Evolutionary conservation across 208 protist genomes (phyloP), one percentile per base, ranked within the genome.

Genomic region (Crithidia thermophila): DNA sequence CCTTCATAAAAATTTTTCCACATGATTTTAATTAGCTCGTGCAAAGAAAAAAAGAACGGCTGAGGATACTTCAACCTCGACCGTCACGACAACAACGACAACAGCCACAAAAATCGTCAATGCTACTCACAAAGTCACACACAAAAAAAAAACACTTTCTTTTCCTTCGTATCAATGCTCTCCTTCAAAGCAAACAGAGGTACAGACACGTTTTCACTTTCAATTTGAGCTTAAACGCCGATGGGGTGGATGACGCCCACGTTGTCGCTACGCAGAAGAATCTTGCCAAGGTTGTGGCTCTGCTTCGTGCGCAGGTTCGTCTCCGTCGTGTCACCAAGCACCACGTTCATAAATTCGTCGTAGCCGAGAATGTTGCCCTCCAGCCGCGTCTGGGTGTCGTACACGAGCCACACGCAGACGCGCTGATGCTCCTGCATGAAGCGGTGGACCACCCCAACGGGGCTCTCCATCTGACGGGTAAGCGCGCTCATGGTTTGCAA

Each of bases 321-420:
- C 76, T 98, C 95, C 25, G 79, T 70, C 16, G 93, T 85, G 34
- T 98, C 87, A 21, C 85, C 90, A 6, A 98, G 74, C 28, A 97
- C 91, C 9, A 98, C 60, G 66, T 98, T 98, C 90, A 98, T 97
- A 56, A 94, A 98, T 68, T 97, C 90, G 60, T 98, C 95, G 70
- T 97, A 98, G 37, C 94, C 95, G 16, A 94, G 56, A 0, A 97
- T 56, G 45, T 77, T 78, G 21, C 91, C 92, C 67, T 97, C 92
- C 37, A 96, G 84, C 9, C 84, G 81, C 36, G 81, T 85, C 34
- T 94, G 73, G 0, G 73, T 82, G 68, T 96, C 85, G 70, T 97
- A 85, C 57, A 89, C 82, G 0, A 96, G 69, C 94, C 91, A 96
- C 16, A 97, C 68, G 42, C 72, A 93, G 10, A 97, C 87, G 5